Percentiles rank a stretch among this genome's conserved stretches.
Evolutionary conservation across 2,329 filamentous ascomycete species (phyloP).

Genomic region (Hypoxylon sp.): DNA sequence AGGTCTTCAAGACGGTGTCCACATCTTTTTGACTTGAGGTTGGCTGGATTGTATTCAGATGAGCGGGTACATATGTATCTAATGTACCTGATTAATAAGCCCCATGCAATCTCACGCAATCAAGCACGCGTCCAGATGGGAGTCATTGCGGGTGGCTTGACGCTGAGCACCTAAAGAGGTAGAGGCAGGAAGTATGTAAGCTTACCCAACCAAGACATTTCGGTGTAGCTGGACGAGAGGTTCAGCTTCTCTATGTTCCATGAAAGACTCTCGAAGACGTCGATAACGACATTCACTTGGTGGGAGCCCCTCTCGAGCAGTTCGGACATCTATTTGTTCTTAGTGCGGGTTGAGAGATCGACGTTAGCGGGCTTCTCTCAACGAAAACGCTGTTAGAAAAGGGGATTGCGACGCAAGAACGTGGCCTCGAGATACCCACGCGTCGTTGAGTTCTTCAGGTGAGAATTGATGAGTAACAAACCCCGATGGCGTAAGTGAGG

Average conservation of each 20-base stretch:
- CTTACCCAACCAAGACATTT: conserved; percentile 12
- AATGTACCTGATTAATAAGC: not conserved
- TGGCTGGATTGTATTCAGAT: not conserved
- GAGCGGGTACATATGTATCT: not conserved
- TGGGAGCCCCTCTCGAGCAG: not conserved
- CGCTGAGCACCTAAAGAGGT: not conserved
- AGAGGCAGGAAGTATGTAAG: not conserved
- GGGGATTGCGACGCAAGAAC: conserved; percentile 9
- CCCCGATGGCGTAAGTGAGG: not conserved
- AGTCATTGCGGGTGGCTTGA: conserved; percentile 8
- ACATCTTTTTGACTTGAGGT: not conserved
- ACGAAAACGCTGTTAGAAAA: not conserved
- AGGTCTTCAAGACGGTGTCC: conserved; percentile 8
- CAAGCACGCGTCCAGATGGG: conserved; percentile 3
- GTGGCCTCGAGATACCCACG: not conserved
- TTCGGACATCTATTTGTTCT: not conserved
- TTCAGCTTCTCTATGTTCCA: conserved; percentile 1
- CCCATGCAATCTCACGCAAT: conserved; percentile 18
- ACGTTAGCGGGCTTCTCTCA: not conserved
- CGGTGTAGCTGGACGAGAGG: not conserved
- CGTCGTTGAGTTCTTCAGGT: not conserved
- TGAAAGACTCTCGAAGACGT: not conserved
- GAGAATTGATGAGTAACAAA: not conserved
- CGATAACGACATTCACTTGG: conserved; percentile 1
- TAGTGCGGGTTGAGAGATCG: conserved; percentile 12